These are phyloP conservation scores for Bimuria novae-zelandiae DNA, from an alignment of 2,329 filamentous ascomycete genomes.

Conservation along the genomic window DNA sequence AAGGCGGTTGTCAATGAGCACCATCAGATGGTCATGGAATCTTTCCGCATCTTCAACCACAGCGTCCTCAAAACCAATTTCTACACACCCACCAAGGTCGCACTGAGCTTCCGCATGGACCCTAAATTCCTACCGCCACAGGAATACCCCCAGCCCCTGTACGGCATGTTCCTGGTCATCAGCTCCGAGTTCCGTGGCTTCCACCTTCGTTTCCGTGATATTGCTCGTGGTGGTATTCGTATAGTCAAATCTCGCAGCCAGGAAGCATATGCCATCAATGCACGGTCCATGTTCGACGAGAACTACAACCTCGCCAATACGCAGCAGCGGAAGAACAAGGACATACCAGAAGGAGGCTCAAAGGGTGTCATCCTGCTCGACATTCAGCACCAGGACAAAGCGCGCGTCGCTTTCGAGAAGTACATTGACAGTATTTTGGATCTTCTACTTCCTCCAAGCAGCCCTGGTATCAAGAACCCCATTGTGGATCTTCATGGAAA, in stretches of 20 bases:
- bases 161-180: constrained; percentile 98
- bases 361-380: constrained; percentile 98
- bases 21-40: constrained; percentile 96
- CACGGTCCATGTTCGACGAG: constrained; percentile 94
- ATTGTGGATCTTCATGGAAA: constrained; percentile 95
- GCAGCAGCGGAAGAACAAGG: constrained; percentile 99
- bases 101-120: constrained; percentile 92
- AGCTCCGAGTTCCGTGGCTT: constrained; percentile 96
- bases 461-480: constrained; percentile 97
- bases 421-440: constrained; percentile 99
- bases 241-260: constrained; percentile 98
- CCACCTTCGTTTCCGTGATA: constrained; percentile 96
- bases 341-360: constrained; percentile 96
- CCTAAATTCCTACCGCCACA: constrained; percentile 85
- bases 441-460: constrained; percentile 83
- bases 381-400: constrained; percentile 91
- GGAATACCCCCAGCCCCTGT: constrained; percentile 91
- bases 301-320: constrained; percentile 99
- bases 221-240: constrained; percentile 93
- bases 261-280: constrained; percentile 95
- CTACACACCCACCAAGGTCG: constrained; percentile 98
- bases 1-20: constrained; percentile 73
- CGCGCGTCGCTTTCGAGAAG: constrained; percentile 93
- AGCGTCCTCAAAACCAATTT: constrained; percentile 95
- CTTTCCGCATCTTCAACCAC: constrained; percentile 94